A percentile compares a stretch with the other conserved stretches of the same genome.
These are phyloP conservation scores for Suillus hirtellus DNA, from an alignment of 768 basidiomycete species.

Conservation along the genomic window DNA sequence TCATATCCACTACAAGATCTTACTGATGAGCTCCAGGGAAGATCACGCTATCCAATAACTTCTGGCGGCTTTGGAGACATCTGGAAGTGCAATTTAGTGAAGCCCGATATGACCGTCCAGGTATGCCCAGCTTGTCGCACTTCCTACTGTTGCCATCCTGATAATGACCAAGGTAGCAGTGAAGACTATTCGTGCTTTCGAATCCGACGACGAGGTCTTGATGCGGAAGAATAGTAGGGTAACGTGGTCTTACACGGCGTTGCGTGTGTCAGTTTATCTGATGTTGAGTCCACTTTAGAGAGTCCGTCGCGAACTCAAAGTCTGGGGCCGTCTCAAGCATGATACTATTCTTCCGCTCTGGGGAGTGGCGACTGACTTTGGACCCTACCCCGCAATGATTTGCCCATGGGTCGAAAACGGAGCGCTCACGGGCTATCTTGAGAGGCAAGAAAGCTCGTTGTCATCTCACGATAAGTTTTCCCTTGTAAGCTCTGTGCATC, in stretches of 20 bases:
- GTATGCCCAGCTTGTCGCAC: not conserved
- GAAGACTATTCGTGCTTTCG: not conserved
- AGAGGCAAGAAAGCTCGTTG: not conserved
- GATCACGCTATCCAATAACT: not conserved
- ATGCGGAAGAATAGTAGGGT: not conserved
- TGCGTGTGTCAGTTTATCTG: not conserved
- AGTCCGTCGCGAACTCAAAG: not conserved
- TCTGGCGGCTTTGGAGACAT: not conserved
- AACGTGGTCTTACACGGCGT: not conserved
- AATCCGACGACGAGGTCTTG: not conserved
- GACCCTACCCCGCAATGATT: not conserved
- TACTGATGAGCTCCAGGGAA: not conserved
- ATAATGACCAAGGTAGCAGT: not conserved
- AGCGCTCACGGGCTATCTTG: not conserved
- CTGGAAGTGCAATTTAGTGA: not conserved
- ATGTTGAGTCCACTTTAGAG: not conserved
- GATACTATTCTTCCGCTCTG: not conserved
- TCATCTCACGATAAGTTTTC: not conserved
- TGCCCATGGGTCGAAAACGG: not conserved
- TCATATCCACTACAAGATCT: not conserved
- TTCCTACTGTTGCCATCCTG: not conserved
- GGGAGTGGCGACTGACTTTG: not conserved
- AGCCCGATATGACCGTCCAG: not conserved
- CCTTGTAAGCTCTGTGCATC: not conserved
- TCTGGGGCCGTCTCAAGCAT: not conserved